phyloP scores from a whole-genome alignment of 192 early-diverging fungal genomes.

The Gigaspora rosea region DNA sequence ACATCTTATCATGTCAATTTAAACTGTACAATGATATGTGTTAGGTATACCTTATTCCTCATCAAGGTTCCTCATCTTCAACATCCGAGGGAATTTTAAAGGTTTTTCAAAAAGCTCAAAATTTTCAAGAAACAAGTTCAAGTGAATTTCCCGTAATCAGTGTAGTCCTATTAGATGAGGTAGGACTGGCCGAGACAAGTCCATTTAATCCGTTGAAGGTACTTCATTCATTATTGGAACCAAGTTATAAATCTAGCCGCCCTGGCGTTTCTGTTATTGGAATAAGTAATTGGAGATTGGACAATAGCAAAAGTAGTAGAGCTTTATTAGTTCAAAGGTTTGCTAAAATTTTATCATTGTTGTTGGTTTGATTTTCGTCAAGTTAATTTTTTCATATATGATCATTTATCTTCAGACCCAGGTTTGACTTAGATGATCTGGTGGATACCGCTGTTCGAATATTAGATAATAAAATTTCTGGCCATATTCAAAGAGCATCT shows the following conservation, averaged over 20 bases:
- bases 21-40: background rate
- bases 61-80: background rate
- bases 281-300: conserved; percentile 32
- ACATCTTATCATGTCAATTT: background rate
- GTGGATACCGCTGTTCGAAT: conserved; percentile 1
- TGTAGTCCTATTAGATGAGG: background rate
- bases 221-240: background rate
- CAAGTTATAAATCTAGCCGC: conserved; percentile 5
- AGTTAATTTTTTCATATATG: background rate
- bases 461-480: background rate
- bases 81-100: background rate
- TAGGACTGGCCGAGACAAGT: background rate
- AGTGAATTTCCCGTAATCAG: background rate
- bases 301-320: conserved; percentile 20
- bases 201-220: background rate
- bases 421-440: conserved; percentile 14
- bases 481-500: background rate
- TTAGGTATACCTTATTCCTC: background rate
- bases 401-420: background rate
- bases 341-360: background rate
- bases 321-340: conserved; percentile 24
- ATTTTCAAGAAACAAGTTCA: background rate
- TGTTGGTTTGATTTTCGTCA: background rate
- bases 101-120: background rate
- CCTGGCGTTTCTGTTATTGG: conserved; percentile 28